Base-by-base conservation (phyloP, 148 eudicot genomes). In the Camellia lanceoleosa region DNA sequence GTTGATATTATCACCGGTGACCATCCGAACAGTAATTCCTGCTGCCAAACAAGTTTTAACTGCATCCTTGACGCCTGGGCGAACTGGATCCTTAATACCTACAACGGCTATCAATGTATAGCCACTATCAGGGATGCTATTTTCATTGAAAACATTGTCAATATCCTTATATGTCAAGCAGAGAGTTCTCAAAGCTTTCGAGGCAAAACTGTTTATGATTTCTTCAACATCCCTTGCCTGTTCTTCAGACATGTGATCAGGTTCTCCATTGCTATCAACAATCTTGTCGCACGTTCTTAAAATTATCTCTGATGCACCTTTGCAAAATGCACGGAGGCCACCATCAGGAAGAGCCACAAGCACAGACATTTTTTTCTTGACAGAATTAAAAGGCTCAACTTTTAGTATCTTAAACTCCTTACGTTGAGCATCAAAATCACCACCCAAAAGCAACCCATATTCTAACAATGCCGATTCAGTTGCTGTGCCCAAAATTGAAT, bases 81-180 rank as follows among this genome's bases (percentile, higher is more conserved):
- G 82, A 82, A 82, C 82, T 0, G 87, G 87, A 64, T 85, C 87
- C 76, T 85, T 85, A 42, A 85, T 85, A 47, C 87, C 87, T 5
- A 85, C 84, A 38, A 85, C 81, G 14, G 77, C 82, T 65, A 82
- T 82, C 12, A 80, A 71, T 1, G 87, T 85, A 59, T 85, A 85
- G 51, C 82, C 80, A 15, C 61, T 44, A 18, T 66, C 80, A 1
- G 87, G 87, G 19, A 85, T 81, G 38, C 72, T 42, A 38, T 78
- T 46, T 11, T 61, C 81, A 3, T 71, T 72, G 52, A 72, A 84
- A 14, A 63, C 68, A 15, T 75, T 51, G 44, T 84, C 82, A 7
- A 84, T 38, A 62, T 84, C 87, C 68, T 73, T 74, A 23, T 56
- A 84, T 12, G 87, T 84, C 30, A 84, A 72, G 62, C 86, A 81